phyloP scores from a whole-genome alignment of 306 rosid species.

The Prunus fruticosa region DNA sequence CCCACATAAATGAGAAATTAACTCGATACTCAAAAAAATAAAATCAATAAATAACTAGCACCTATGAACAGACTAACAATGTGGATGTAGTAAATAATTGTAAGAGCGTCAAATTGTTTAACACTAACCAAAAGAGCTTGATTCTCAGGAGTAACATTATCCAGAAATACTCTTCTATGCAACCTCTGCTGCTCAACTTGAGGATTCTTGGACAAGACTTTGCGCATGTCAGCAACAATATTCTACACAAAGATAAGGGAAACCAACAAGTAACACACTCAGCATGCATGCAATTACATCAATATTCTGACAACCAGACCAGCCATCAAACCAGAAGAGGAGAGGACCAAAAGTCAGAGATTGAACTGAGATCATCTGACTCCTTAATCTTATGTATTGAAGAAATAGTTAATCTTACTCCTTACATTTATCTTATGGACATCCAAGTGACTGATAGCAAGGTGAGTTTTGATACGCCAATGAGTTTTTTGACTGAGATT shows the following conservation, averaged over 20 bases:
- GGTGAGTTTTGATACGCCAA: slow-evolving; percentile 96
- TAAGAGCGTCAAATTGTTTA: slow-evolving; percentile 17
- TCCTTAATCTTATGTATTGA: neutral
- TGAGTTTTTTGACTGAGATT: slow-evolving; percentile 92
- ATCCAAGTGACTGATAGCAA: slow-evolving; percentile 91
- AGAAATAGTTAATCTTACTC: slow-evolving; percentile 9
- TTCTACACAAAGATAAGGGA: slow-evolving; percentile 46
- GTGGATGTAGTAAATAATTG: neutral
- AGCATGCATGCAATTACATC: neutral
- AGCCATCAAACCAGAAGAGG: neutral
- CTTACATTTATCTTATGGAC: slow-evolving; percentile 83
- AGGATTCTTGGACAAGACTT: slow-evolving; percentile 93
- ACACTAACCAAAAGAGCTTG: slow-evolving; percentile 90
- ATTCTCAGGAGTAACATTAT: slow-evolving; percentile 71
- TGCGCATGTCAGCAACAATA: slow-evolving; percentile 96
- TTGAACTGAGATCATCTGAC: neutral
- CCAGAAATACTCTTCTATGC: slow-evolving; percentile 95
- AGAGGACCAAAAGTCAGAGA: slow-evolving; percentile 9
- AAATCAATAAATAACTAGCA: neutral
- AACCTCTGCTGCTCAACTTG: slow-evolving; percentile 92
- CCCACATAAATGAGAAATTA: neutral
- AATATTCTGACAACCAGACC: neutral
- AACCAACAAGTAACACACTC: neutral
- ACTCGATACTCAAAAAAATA: neutral
- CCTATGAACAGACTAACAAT: neutral